Conservation (phyloP, 2,329 filamentous ascomycete genomes). For the Cercospora janseana region DNA sequence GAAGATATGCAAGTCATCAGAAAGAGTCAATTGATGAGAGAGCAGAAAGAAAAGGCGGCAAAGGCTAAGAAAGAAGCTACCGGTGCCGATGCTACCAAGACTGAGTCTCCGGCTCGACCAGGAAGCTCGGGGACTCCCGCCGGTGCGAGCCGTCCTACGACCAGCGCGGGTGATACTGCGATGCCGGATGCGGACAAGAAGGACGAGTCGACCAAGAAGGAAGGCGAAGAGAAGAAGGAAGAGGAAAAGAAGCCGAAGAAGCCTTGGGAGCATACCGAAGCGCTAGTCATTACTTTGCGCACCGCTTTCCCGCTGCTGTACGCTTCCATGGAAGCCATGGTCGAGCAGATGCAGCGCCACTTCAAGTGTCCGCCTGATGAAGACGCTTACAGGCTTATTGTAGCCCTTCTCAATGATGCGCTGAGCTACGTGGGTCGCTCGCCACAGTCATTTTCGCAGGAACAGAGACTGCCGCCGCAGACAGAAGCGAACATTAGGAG, state of each 20-base stretch:
- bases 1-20: conserved; percentile 93
- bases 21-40: conserved; percentile 67
- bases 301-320: conserved; percentile 95
- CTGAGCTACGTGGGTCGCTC: conserved; percentile 87
- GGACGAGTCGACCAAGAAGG: conserved; percentile 40
- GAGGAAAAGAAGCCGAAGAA: conserved; percentile 61
- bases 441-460: conserved; percentile 80
- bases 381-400: conserved; percentile 93
- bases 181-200: conserved; percentile 34
- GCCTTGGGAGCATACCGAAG: conserved; percentile 94
- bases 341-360: conserved; percentile 97
- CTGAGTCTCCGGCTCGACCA: conserved; percentile 36
- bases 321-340: conserved; percentile 98
- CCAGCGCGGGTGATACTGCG: conserved; percentile 44
- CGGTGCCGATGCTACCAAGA: conserved; percentile 37
- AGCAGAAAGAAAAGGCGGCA: conserved; percentile 53
- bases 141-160: conserved; percentile 36
- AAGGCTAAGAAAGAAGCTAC: conserved; percentile 59
- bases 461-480: conserved; percentile 82
- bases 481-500: conserved; percentile 96
- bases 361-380: conserved; percentile 99
- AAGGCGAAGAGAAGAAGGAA: conserved; percentile 40
- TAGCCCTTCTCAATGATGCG: conserved; percentile 94
- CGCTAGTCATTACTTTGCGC: conserved; percentile 92
- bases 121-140: conserved; percentile 38